Evolutionary conservation across 2,329 filamentous ascomycete species (phyloP), one percentile per base, ranked within the genome.

Genomic region (Rugonectria rugulosa): DNA sequence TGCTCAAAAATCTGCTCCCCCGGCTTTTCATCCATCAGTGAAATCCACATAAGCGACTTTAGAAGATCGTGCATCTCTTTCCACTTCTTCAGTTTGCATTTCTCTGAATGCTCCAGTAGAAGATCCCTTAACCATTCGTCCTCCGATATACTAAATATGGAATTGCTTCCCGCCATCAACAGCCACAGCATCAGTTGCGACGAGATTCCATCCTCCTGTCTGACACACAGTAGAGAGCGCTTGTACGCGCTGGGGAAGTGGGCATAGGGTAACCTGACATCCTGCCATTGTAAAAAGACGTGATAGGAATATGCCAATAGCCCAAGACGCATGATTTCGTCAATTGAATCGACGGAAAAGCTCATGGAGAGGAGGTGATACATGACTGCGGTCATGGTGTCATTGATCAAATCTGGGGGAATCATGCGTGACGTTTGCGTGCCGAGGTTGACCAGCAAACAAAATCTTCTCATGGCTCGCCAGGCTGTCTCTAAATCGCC

Each of bases 211-310:
- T 37, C 37, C 19, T 14, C 19, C 20, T 2, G 3, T 4, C 21
- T 15, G 3, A 23, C 15, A 12, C 19, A 6, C 31, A 15, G 24
- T 15, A 55, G 26, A 7, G 38, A 43, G 3, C 26, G 11, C n/a
- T n/a, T n/a, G 17, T 49, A 55, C 5, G 32, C 14, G 4, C n/a
- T 20, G 11, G 29, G 37, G 17, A 55, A 55, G n/a, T 38, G 24
- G 6, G 14, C 27, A 26, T 43, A 38, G 9, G 37, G 52, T 11
- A 43, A 38, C 17, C 31, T 49, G 14, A 73, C 43, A 23, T 67
- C 56, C 20, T 68, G 58, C 73, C 73, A 75, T 34, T 73, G 73
- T 6, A 79, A 62, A 57, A 79, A 79, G n/a, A 75, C 54, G 49
- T 68, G 65, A n/a, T 64, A 69, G 5, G 68, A 67, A 45, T 75